Evolutionary conservation across 139 green algal species (phyloP).

Genomic region (Chlamydomonas eustigma): DNA sequence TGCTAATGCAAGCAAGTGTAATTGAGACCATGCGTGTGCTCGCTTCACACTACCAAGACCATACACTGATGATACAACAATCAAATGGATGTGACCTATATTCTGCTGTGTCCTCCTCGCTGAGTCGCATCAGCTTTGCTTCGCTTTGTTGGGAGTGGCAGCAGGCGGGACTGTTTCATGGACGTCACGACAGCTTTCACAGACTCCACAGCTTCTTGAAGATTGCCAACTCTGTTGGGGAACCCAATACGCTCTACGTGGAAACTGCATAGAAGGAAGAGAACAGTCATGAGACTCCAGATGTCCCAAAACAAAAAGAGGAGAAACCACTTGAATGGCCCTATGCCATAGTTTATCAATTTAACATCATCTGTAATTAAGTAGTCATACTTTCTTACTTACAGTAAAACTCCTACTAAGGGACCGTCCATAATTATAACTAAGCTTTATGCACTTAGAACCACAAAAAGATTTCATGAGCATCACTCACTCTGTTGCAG

Average conservation of each 20-base stretch:
- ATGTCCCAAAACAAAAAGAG: background rate
- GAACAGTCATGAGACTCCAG: background rate
- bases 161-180: background rate
- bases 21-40: no score
- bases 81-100: no score
- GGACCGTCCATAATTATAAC: no score
- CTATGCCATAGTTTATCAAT: background rate
- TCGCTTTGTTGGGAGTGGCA: no score
- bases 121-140: no score
- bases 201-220: conserved; percentile 44
- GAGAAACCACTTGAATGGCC: background rate
- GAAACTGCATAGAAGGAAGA: conserved; percentile 32
- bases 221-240: conserved; percentile 39
- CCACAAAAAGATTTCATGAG: background rate
- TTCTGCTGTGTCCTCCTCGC: no score
- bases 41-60: no score
- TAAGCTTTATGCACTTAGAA: no score
- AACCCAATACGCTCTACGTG: conserved; percentile 81
- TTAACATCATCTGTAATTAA: background rate
- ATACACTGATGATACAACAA: no score
- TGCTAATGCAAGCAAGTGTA: no score
- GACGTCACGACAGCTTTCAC: conserved; percentile 21
- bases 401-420: no score
- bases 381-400: background rate
- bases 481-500: conserved; percentile 37